Conservation (phyloP, 192 early-diverging fungal genomes). For the Fimicolochytrium jonesii region DNA sequence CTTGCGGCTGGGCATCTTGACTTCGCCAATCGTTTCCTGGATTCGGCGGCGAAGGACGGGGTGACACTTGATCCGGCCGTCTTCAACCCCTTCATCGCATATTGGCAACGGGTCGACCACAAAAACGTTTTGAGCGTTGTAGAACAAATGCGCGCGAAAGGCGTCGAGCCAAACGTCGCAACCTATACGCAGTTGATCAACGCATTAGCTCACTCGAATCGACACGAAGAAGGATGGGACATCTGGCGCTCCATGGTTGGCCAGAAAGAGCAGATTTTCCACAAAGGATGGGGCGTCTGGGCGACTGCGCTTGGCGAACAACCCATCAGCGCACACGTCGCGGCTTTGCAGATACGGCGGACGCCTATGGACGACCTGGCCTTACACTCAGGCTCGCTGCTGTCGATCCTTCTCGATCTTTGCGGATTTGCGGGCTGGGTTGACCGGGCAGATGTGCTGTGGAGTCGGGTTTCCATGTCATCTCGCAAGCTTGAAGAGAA, state of each 20-base stretch:
- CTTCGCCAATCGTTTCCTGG: not conserved
- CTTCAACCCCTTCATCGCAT: not conserved
- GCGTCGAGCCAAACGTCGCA: not conserved
- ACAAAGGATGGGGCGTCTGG: not conserved
- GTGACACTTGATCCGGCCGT: slow-evolving; percentile 1
- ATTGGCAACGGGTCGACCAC: not conserved
- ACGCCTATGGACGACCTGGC: not conserved
- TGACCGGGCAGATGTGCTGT: slow-evolving; percentile 1
- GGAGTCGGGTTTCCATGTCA: not conserved
- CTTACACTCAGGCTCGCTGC: not conserved
- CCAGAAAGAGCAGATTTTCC: not conserved
- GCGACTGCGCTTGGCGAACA: too few relatives aligned
- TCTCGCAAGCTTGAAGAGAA: slow-evolving; percentile 1
- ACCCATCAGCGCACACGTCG: not conserved
- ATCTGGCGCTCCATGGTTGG: slow-evolving; percentile 3
- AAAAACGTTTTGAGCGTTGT: not conserved
- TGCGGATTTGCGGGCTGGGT: slow-evolving; percentile 4
- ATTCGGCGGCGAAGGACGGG: not conserved
- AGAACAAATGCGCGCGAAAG: not conserved
- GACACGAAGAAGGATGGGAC: not conserved
- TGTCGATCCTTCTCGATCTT: slow-evolving; percentile 9
- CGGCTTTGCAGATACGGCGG: not conserved
- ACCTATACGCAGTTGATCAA: slow-evolving; percentile 1
- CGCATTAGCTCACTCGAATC: not conserved
- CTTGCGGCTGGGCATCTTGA: not conserved